phyloP scores from a whole-genome alignment of 495 filamentous ascomycete genomes.

The Annulohypoxylon maeteangense region DNA sequence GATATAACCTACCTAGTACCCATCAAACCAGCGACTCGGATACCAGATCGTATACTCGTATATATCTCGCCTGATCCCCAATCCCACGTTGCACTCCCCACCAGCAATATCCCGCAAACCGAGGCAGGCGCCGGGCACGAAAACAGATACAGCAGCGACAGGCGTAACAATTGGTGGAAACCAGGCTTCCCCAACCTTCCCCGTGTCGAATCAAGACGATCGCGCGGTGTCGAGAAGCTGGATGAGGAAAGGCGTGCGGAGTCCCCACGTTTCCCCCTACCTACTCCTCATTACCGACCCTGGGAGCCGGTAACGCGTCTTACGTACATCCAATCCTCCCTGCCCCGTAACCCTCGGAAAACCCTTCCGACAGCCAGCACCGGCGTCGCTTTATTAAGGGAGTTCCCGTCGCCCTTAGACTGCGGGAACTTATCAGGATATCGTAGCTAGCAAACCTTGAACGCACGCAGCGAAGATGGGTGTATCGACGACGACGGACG shows the following conservation, averaged over 20 bases:
- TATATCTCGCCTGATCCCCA: not conserved
- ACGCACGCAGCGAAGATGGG: constrained; percentile 16
- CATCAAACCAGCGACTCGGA: not conserved
- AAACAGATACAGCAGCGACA: not conserved
- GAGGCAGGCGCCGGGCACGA: not conserved
- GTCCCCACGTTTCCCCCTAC: constrained; percentile 10
- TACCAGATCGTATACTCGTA: not conserved
- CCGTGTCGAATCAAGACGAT: not conserved
- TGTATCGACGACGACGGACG: not conserved
- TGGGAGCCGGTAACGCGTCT: constrained; percentile 19
- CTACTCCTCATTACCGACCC: constrained; percentile 36
- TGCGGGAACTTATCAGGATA: not conserved
- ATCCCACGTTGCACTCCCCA: not conserved
- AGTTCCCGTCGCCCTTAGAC: not conserved
- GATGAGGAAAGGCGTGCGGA: constrained; percentile 9
- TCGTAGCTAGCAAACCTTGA: not conserved
- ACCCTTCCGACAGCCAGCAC: not conserved
- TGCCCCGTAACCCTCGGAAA: not conserved
- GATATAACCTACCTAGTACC: not conserved
- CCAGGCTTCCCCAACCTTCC: not conserved
- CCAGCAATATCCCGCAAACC: not conserved
- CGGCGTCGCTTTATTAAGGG: not conserved
- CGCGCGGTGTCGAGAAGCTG: not conserved
- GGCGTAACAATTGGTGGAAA: constrained; percentile 1
- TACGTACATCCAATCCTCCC: constrained; percentile 6